These are phyloP conservation scores for Nymphaea colorata DNA, from an alignment of 164 flowering plant genomes.

Conservation along the genomic window DNA sequence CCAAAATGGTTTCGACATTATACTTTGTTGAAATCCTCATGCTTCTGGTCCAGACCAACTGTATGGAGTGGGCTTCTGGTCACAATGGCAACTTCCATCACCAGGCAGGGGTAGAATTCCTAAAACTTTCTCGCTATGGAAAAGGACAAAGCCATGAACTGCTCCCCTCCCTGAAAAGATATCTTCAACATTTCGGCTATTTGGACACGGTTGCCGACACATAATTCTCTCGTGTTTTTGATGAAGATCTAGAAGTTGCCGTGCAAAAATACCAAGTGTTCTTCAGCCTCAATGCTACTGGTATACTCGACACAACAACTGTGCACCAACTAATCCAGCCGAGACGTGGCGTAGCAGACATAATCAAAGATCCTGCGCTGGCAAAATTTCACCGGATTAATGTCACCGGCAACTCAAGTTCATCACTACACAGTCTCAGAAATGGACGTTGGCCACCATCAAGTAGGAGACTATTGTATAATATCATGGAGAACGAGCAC, in stretches of 20 bases:
- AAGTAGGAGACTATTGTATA: too few relatives aligned
- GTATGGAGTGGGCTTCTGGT: too few relatives aligned
- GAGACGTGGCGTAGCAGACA: conserved; percentile 61
- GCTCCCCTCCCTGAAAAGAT: conserved; percentile 26
- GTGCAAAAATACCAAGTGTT: conserved; percentile 39
- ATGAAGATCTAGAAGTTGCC: conserved; percentile 37
- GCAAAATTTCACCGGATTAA: conserved; percentile 45
- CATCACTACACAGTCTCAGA: too few relatives aligned
- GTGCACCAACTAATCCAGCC: conserved; percentile 34
- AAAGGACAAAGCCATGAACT: too few relatives aligned
- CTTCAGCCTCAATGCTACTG: conserved; percentile 37
- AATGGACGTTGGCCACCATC: too few relatives aligned
- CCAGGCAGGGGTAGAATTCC: too few relatives aligned
- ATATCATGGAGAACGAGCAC: too few relatives aligned
- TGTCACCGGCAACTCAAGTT: not conserved
- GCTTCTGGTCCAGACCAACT: too few relatives aligned
- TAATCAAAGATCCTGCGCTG: conserved; percentile 1
- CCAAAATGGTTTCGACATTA: too few relatives aligned
- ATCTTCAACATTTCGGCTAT: conserved; percentile 60
- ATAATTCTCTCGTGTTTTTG: conserved; percentile 17
- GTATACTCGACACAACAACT: conserved; percentile 28
- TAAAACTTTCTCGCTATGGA: too few relatives aligned
- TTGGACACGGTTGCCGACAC: conserved; percentile 16
- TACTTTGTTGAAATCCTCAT: too few relatives aligned
- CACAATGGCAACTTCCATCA: too few relatives aligned